A percentile compares a stretch with the other conserved stretches of the same genome.
Conservation (phyloP, 495 filamentous ascomycete species). For the Daldinia caldariorum region DNA sequence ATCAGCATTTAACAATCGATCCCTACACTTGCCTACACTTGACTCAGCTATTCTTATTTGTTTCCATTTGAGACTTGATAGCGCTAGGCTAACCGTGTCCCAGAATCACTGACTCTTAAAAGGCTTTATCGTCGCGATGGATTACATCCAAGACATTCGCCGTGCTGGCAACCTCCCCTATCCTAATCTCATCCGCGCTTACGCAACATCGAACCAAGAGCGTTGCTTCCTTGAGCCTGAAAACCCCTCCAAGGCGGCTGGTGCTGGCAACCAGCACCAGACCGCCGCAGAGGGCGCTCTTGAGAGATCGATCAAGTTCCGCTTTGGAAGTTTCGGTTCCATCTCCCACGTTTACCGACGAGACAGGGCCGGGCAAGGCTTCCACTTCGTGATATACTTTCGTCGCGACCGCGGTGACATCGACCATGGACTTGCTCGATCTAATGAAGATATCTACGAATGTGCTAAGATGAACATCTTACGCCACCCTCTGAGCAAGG, state of each 20-base stretch:
- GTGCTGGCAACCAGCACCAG: background rate
- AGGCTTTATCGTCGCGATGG: slow-evolving; percentile 15
- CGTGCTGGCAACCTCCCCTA: slow-evolving; percentile 12
- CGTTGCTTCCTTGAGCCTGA: slow-evolving; percentile 20
- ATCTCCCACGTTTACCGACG: background rate
- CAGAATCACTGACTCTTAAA: background rate
- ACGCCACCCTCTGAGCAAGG: slow-evolving; percentile 5
- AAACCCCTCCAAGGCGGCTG: background rate
- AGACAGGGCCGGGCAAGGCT: background rate
- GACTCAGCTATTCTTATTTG: background rate
- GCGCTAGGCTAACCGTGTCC: background rate
- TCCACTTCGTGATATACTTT: slow-evolving; percentile 6
- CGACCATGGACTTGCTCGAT: slow-evolving; percentile 29
- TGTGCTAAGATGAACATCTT: slow-evolving; percentile 27
- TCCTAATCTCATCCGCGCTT: slow-evolving; percentile 11
- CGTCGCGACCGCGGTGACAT: slow-evolving; percentile 17
- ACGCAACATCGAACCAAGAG: background rate
- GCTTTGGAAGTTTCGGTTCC: slow-evolving; percentile 15
- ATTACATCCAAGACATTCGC: slow-evolving; percentile 13
- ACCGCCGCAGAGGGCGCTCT: background rate
- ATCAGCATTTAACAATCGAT: too few species aligned
- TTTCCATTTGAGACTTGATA: background rate
- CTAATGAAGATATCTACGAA: slow-evolving; percentile 16
- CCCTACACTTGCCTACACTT: background rate
- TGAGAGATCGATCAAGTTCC: background rate